A percentile compares a stretch with the other conserved stretches of the same genome.
Evolutionary conservation across 805 yeast species (phyloP).

Genomic region (Pichia rugopelliculosa): DNA sequence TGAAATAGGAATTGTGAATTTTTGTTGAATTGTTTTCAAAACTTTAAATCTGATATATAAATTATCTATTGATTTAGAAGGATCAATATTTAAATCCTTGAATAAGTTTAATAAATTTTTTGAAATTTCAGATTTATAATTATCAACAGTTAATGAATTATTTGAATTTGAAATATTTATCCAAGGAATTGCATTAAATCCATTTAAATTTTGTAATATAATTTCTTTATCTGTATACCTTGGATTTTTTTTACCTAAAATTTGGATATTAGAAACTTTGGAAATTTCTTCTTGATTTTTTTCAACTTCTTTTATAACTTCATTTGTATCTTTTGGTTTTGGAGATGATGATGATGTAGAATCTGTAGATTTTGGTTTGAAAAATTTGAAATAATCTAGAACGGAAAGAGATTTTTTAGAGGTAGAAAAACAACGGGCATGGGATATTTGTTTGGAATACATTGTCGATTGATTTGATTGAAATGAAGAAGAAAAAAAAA

Average conservation of each 20-base stretch:
- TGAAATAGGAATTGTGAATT: conserved; percentile 45
- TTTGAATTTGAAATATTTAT: conserved; percentile 21
- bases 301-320: conserved; percentile 27
- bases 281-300: conserved; percentile 14
- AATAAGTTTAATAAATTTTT: conserved; percentile 14
- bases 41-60: conserved; percentile 42
- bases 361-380: conserved; percentile 16
- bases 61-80: conserved; percentile 24
- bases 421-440: conserved; percentile 13
- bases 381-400: conserved; percentile 28
- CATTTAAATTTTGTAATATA: conserved; percentile 21
- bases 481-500: too few species aligned
- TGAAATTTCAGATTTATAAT: conserved; percentile 12
- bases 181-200: conserved; percentile 27
- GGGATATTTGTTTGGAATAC: background rate
- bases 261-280: conserved; percentile 17
- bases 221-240: conserved; percentile 17
- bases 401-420: conserved; percentile 16
- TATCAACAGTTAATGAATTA: conserved; percentile 6
- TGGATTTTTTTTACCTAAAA: conserved; percentile 27
- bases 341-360: conserved; percentile 12
- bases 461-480: too few species aligned
- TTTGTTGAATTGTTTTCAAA: conserved; percentile 40
- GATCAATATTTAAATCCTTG: background rate
- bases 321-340: conserved; percentile 20